These are phyloP conservation scores for Phyllosticta paracitricarpa DNA, from an alignment of 2,329 filamentous ascomycete genomes.

Conservation along the genomic window DNA sequence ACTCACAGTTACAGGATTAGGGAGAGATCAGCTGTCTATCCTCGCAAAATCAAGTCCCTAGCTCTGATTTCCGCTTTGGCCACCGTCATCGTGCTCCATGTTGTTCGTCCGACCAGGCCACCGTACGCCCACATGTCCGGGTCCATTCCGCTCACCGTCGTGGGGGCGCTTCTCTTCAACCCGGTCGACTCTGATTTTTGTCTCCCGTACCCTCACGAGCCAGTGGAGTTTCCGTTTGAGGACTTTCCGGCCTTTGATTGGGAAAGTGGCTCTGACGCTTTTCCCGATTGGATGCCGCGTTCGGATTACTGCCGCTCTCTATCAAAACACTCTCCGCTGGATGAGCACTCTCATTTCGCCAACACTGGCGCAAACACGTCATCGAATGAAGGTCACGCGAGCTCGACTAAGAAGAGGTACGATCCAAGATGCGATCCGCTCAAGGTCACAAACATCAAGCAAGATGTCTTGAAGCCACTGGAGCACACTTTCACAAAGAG, in stretches of 20 bases:
- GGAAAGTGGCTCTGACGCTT: neutral
- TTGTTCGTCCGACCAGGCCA: constrained; percentile 22
- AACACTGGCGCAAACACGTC: neutral
- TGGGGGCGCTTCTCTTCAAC: constrained; percentile 12
- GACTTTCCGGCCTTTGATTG: neutral
- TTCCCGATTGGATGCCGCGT: constrained; percentile 8
- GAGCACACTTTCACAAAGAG: constrained; percentile 20
- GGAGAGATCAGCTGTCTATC: neutral
- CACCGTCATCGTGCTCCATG: constrained; percentile 19
- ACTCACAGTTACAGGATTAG: neutral
- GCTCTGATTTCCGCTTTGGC: constrained; percentile 15
- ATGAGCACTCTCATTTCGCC: neutral
- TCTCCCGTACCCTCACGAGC: constrained; percentile 2
- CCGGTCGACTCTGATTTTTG: constrained; percentile 11
- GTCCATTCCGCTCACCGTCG: constrained; percentile 26
- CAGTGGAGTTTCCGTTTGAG: constrained; percentile 4
- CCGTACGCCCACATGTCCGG: constrained; percentile 29
- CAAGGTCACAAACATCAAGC: constrained; percentile 28
- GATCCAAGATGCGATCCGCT: constrained; percentile 27
- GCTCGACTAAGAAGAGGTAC: constrained; percentile 14
- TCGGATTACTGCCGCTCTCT: neutral
- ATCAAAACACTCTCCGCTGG: neutral
- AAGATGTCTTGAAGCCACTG: constrained; percentile 22
- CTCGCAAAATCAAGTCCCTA: neutral
- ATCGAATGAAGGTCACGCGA: neutral